These are phyloP conservation scores for Brassica napus DNA, from an alignment of 345 rosid species.

Conservation along the genomic window Da-Ae NC_063438.1:25937501-25938000, in stretches of 20 bases:
- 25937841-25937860: neutral
- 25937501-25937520: constrained; percentile 28
- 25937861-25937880: neutral
- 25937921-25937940: constrained; percentile 16
- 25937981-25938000: constrained; percentile 7
- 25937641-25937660: no score
- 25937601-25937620: neutral
- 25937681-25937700: no score
- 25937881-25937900: neutral
- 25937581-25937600: neutral
- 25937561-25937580: constrained; percentile 17
- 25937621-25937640: no score
- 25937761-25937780: no score
- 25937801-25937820: no score
- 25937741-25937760: no score
- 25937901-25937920: constrained; percentile 19
- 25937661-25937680: no score
- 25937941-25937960: constrained; percentile 17
- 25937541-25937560: constrained; percentile 46
- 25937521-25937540: constrained; percentile 49
- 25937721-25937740: neutral
- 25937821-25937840: no score
- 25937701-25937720: no score
- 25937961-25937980: constrained; percentile 34
- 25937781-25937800: no score